Base-by-base conservation (phyloP, 331 rosid species). In the Quercus tomentella region DNA sequence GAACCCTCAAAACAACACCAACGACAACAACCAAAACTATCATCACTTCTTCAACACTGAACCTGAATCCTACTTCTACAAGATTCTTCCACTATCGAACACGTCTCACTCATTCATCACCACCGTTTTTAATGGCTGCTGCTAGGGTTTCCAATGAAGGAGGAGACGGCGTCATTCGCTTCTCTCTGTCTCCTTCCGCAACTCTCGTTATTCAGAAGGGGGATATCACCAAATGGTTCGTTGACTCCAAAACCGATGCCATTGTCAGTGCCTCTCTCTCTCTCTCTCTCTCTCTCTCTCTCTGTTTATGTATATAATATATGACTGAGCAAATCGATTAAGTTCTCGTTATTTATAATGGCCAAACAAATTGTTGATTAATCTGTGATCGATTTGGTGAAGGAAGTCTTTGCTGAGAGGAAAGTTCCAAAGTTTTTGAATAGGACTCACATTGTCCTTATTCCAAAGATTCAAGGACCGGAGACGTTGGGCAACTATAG, bases 141-240 rank as follows among this genome's bases (percentile, higher is more conserved):
- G 63, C 88, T 22, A 41, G 85, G 20, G 70, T 89, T 74, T 73
- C 90, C 16, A 81, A 20, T 54, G 91, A 84, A 16, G 84, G 63
- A 25, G 58, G 70, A 2, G 56, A 68, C 23, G 91, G 89, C 23
- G 81, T 70, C 2, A 80, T 81, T 81, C 97, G 93, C 30, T 89
- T 91, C 70, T 88, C 91, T 4, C 37, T 95, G 54, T 91, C 99
- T 62, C 76, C 89, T 10, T 79, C 91, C 10, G 79, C 73, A 70
- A 68, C 89, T 49, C 86, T 93, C 81, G 87, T 91, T 77, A 90
- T 95, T 79, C 96, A 93, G 83, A 88, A 74, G 85, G 99, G 99
- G 1, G 98, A 91, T 74, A 87, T 95, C 84, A 91, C 99, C 33
- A 77, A 88, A 79, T 95, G 99, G 99, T 90, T 82, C 83, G 72